phyloP scores from a whole-genome alignment of 2,329 filamentous ascomycete genomes.

The Scopulariopsis brevicaulis region DNA sequence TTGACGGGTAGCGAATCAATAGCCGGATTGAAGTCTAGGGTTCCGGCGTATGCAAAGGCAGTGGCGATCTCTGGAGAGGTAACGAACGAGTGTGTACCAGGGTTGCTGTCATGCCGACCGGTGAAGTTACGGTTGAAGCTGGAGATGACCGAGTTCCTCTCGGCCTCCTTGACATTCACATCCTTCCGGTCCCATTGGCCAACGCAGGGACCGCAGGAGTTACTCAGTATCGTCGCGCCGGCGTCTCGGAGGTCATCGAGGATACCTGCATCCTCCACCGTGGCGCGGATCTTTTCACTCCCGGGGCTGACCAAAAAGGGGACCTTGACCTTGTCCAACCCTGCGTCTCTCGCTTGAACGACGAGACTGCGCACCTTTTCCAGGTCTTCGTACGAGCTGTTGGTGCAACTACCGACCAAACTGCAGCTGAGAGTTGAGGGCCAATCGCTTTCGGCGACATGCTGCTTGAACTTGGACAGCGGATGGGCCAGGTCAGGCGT shows the following conservation, averaged over 20 bases:
- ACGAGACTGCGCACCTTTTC: slow-evolving; percentile 83
- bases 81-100: slow-evolving; percentile 87
- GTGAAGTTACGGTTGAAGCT: slow-evolving; percentile 99
- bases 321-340: slow-evolving; percentile 76
- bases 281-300: slow-evolving; percentile 92
- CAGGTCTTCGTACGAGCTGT: slow-evolving; percentile 83
- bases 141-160: slow-evolving; percentile 91
- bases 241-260: slow-evolving; percentile 93
- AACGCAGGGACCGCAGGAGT: slow-evolving; percentile 87
- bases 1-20: slow-evolving; percentile 87
- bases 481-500: slow-evolving; percentile 96
- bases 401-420: slow-evolving; percentile 96
- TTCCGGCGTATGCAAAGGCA: slow-evolving; percentile 72
- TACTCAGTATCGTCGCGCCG: slow-evolving; percentile 86
- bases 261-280: slow-evolving; percentile 81
- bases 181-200: slow-evolving; percentile 93
- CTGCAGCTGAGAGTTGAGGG: slow-evolving; percentile 93
- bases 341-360: slow-evolving; percentile 80
- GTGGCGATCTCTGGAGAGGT: slow-evolving; percentile 84
- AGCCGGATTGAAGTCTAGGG: slow-evolving; percentile 87
- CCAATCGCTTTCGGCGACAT: slow-evolving; percentile 91
- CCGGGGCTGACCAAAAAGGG: slow-evolving; percentile 93
- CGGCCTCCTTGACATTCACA: slow-evolving; percentile 80
- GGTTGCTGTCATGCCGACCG: slow-evolving; percentile 92
- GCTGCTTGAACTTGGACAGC: slow-evolving; percentile 93